Evolutionary conservation across 164 flowering plant genomes (phyloP), one percentile per base, ranked within the genome.

Genomic region (Aristolochia contorta): DNA sequence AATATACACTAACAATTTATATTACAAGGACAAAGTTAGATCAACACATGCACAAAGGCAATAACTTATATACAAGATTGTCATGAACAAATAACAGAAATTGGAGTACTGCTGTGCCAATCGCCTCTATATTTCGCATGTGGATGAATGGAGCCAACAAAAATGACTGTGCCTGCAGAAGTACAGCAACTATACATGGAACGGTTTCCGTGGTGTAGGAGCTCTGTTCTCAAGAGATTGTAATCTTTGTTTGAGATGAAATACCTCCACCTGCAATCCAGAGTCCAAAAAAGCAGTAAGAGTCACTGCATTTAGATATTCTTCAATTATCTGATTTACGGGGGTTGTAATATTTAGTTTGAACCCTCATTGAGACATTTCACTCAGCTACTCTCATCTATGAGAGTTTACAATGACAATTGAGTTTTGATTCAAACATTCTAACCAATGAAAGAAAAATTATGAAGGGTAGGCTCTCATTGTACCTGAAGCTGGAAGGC

Each of bases 401-500:
- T 37, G 43, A 10, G 43, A 37, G 43, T 3, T 3, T 37, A 37
- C 30, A 37, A 37, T 37, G 43, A 10, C 43, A 37, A 37, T 37
- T 37, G 43, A 27, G 43, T 37, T 37, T 10, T 20, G 4, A 1
- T 0, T 49, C 14, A 4, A 15, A n/a, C 10, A 1, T 18, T 49
- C 16, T 20, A 18, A 18, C 53, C 6, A 49, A 0, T 0, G 1
- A 3, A 16, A 6, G 21, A 22, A 13, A 23, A 32, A 6, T 20
- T 22, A 10, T 1, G 56, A 54, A 30, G 30, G 22, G 3, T 56
- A 16, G 12, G 43, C 43, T 25, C 30, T 10, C 33, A 18, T 59
- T 18, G 53, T 79, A 92, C 99, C 97, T 93, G 97, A 30, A 93
- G 76, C 61, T 93, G 97, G 78, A 88, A 88, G 20, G 96, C 96